Percentiles rank a stretch among this genome's conserved stretches.
Conservation (phyloP, 2,329 filamentous ascomycete species). For the Cladosporium halotolerans region DNA sequence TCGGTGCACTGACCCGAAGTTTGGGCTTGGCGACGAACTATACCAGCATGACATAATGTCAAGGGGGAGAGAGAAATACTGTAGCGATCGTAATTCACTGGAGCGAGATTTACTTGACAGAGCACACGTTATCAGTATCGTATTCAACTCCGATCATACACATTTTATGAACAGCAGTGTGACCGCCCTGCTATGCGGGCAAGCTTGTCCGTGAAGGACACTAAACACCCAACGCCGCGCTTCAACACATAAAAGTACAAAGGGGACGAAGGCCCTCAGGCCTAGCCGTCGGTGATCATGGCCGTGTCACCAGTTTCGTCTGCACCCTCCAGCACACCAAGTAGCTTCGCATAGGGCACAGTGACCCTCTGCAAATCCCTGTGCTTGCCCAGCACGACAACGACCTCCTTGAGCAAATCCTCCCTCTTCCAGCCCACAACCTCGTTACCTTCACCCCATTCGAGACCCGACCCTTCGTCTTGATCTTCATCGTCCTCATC, state of each 20-base stretch:
- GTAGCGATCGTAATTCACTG: not conserved
- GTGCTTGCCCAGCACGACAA: conserved; percentile 95
- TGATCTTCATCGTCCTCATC: conserved; percentile 47
- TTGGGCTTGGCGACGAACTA: not conserved
- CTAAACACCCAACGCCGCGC: conserved; percentile 3
- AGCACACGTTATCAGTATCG: no score
- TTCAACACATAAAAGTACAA: conserved; percentile 1
- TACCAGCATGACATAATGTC: not conserved
- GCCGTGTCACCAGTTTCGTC: not conserved
- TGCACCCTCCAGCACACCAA: conserved; percentile 50
- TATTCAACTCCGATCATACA: no score
- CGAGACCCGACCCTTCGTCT: conserved; percentile 50
- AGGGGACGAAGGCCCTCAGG: not conserved
- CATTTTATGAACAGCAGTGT: no score
- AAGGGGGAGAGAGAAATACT: not conserved
- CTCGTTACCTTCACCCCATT: conserved; percentile 57
- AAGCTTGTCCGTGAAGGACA: no score
- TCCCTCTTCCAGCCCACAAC: conserved; percentile 88
- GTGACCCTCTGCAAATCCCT: conserved; percentile 88
- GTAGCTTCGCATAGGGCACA: conserved; percentile 85
- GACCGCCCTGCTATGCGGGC: no score
- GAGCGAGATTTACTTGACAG: no score
- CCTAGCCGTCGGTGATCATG: conserved; percentile 1
- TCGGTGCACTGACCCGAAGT: not conserved
- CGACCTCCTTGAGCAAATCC: conserved; percentile 81